These are phyloP conservation scores for Trichoderma pleuroti DNA, from an alignment of 2,329 filamentous ascomycete species.

Conservation along the genomic window DNA sequence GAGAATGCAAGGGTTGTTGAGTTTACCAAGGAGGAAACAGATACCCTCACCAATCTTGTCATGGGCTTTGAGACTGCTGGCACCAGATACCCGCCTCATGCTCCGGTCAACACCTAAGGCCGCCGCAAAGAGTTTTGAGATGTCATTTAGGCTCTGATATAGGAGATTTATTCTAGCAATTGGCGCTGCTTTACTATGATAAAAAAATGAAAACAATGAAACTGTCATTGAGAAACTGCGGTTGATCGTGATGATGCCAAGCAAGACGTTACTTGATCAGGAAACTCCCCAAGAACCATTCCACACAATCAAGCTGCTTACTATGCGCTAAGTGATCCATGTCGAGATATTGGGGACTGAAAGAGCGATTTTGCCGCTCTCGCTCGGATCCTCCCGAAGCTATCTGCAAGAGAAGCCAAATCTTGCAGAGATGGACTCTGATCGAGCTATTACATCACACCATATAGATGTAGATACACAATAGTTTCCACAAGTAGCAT, in stretches of 20 bases:
- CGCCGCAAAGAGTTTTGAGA: not conserved
- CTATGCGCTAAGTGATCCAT: not conserved
- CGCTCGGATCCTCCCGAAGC: not conserved
- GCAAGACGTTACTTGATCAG: not conserved
- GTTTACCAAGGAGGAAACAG: conserved; percentile 49
- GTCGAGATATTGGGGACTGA: not conserved
- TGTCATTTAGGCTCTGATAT: not conserved
- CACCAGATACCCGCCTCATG: conserved; percentile 44
- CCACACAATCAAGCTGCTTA: not conserved
- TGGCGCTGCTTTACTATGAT: not conserved
- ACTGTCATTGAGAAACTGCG: not conserved
- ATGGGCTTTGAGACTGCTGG: conserved; percentile 47
- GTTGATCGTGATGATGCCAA: not conserved
- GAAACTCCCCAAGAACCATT: not conserved
- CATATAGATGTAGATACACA: not conserved
- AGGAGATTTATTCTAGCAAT: not conserved
- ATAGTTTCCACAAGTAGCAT: not conserved
- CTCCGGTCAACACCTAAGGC: conserved; percentile 34
- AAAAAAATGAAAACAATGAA: not conserved
- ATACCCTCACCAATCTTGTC: conserved; percentile 46
- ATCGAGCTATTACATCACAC: not conserved
- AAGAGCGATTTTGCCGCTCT: not conserved
- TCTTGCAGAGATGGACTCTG: not conserved
- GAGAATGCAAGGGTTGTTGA: conserved; percentile 56
- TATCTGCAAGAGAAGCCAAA: not conserved